Base-by-base conservation (phyloP, 768 basidiomycete genomes). In the Imleria badia region DNA sequence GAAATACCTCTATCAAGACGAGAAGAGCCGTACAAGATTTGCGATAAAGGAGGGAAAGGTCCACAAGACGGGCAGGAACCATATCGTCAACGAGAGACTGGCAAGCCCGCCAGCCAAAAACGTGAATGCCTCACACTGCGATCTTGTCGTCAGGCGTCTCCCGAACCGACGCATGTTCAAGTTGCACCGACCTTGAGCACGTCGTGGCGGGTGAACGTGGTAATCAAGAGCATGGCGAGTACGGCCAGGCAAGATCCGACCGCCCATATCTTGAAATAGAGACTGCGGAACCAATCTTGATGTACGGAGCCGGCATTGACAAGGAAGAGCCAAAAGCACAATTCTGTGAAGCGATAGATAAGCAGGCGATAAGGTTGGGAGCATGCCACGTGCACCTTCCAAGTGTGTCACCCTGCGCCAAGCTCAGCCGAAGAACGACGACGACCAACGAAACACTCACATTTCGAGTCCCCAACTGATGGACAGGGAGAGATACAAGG, bases 261-360 rank as follows among this genome's bases (percentile, higher is more conserved):
- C 15, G 79, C 70, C 91, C 91, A 93, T 3, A 74, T 74, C 68
- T 81, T 88, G 77, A 91, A 93, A 62, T 91, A 90, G 19, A 74
- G 56, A 62, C 82, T 89, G 17, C 75, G 72, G 73, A 93, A 92
- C 91, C 91, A 94, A 61, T 89, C 80, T 62, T 81, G 84, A 57
- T 86, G 81, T 2, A 70, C 68, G 1, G 83, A 76, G 19, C 80
- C 75, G 1, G 86, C 75, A 52, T 87, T 87, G 45, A 92, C 75
- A 35, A 94, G 80, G 73, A 90, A 94, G 13, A 92, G 72, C 91
- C 91, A 93, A 67, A 94, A 94, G 62, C 89, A 93, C 1, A 93
- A 76, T 61, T 94, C 91, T 91, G 53, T 9, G 20, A 31, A 38
- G 26, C 26, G 40, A 50, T 39, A 19, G 47, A 46, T 55, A 39